A percentile compares a stretch with the other conserved stretches of the same genome.
Evolutionary conservation across 2,329 filamentous ascomycete genomes (phyloP).

Genomic region (Akanthomyces dipterigenus): DNA sequence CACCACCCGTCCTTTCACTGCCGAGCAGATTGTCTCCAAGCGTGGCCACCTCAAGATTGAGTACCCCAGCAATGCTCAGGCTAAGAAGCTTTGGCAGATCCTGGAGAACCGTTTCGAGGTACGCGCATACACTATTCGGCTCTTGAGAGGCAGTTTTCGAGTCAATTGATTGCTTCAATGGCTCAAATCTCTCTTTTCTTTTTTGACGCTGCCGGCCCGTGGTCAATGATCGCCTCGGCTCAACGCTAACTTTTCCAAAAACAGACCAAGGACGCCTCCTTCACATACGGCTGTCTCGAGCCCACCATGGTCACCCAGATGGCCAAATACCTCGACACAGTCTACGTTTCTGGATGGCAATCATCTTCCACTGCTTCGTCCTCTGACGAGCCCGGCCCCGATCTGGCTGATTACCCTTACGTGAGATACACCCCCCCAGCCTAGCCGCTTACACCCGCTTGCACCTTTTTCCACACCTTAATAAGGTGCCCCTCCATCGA

Average conservation of each 20-base stretch:
- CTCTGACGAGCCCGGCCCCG: conserved; percentile 91
- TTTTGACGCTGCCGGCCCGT: neutral
- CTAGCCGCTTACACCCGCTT: conserved; percentile 8
- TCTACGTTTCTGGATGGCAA: conserved; percentile 99
- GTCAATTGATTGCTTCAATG: conserved; percentile 5
- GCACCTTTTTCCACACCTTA: conserved; percentile 7
- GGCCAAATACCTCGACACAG: conserved; percentile 97
- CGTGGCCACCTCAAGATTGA: conserved; percentile 83
- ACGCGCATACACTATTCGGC: conserved; percentile 20
- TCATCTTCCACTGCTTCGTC: conserved; percentile 93
- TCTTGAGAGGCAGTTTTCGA: neutral
- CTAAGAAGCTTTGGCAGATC: conserved; percentile 92
- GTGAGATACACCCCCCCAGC: conserved; percentile 33
- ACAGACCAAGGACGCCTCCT: conserved; percentile 77
- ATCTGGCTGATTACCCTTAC: conserved; percentile 96
- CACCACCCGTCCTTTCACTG: conserved; percentile 88
- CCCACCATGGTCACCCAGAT: conserved; percentile 99
- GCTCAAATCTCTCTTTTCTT: neutral
- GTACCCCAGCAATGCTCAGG: conserved; percentile 81
- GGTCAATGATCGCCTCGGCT: neutral
- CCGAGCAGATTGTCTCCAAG: conserved; percentile 96
- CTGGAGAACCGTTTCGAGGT: conserved; percentile 83
- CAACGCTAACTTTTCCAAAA: neutral
- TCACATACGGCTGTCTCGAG: conserved; percentile 94
- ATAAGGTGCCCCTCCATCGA: conserved; percentile 8